A percentile compares a stretch with the other conserved stretches of the same genome.
Evolutionary conservation across 2,329 filamentous ascomycete species (phyloP).

Genomic region (Alternaria alternata): DNA sequence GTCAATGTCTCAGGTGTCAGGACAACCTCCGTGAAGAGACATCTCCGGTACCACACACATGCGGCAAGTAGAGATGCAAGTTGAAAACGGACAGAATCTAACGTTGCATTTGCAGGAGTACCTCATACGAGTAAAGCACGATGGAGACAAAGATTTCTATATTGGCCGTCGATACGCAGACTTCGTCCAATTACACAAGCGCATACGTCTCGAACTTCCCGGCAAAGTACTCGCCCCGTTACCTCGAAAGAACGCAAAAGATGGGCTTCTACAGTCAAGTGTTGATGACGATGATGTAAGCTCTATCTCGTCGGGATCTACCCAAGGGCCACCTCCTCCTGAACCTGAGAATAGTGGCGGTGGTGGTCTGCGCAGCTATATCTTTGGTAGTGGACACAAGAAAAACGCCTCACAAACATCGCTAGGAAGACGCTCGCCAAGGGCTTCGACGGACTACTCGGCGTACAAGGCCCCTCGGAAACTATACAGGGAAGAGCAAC

Average conservation of each 20-base stretch:
- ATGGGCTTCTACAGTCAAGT: constrained; percentile 66
- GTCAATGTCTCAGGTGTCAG: constrained; percentile 93
- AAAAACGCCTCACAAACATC: constrained; percentile 54
- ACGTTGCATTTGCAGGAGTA: constrained; percentile 71
- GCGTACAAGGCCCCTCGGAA: constrained; percentile 58
- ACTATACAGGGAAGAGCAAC: constrained; percentile 86
- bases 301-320: constrained; percentile 83
- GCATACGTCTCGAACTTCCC: constrained; percentile 82
- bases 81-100: not conserved
- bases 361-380: constrained; percentile 56
- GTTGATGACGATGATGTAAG: constrained; percentile 74
- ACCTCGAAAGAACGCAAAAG: constrained; percentile 90
- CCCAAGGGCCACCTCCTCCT: constrained; percentile 60
- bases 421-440: constrained; percentile 42
- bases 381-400: constrained; percentile 52
- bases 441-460: constrained; percentile 44
- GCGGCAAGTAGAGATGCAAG: constrained; percentile 66
- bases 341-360: constrained; percentile 50
- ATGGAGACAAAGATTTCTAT: constrained; percentile 77
- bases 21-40: constrained; percentile 81
- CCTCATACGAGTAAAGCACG: constrained; percentile 82
- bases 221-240: constrained; percentile 87
- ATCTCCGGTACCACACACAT: constrained; percentile 88
- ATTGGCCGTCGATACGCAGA: constrained; percentile 88
- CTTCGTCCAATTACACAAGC: constrained; percentile 81